These are phyloP conservation scores for Fusarium sp. DNA, from an alignment of 2,329 filamentous ascomycete genomes.

Conservation along the genomic window DNA sequence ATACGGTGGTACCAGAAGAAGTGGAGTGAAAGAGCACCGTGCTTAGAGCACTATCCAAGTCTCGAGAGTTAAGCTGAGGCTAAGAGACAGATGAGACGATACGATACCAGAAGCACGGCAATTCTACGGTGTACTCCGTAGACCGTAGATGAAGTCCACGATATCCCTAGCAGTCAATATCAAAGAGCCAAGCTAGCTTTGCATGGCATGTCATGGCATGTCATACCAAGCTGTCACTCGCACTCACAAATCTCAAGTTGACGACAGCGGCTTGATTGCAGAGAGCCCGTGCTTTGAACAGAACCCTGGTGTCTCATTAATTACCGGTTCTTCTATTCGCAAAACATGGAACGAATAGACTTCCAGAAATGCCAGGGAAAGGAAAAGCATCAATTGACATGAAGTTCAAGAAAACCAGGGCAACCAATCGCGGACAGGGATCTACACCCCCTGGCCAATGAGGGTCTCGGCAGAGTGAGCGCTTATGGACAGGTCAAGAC, in stretches of 20 bases:
- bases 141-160: background rate
- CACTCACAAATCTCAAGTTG: constrained; percentile 8
- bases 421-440: constrained; percentile 34
- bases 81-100: background rate
- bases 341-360: constrained; percentile 2
- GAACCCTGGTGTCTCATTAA: background rate
- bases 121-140: background rate
- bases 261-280: constrained; percentile 16
- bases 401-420: constrained; percentile 35
- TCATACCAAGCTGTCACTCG: constrained; percentile 10
- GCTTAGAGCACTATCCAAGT: constrained; percentile 15
- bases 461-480: constrained; percentile 2
- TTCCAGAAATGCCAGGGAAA: background rate
- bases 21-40: constrained; percentile 3
- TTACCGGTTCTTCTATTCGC: background rate
- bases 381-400: constrained; percentile 5
- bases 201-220: background rate
- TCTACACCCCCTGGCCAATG: constrained; percentile 35
- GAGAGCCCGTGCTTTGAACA: constrained; percentile 4
- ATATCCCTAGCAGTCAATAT: background rate
- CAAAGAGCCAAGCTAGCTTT: background rate
- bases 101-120: background rate
- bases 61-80: background rate
- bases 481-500: constrained; percentile 3
- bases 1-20: background rate